Conservation (phyloP, 192 early-diverging fungal species). For the Podila epigama region DNA sequence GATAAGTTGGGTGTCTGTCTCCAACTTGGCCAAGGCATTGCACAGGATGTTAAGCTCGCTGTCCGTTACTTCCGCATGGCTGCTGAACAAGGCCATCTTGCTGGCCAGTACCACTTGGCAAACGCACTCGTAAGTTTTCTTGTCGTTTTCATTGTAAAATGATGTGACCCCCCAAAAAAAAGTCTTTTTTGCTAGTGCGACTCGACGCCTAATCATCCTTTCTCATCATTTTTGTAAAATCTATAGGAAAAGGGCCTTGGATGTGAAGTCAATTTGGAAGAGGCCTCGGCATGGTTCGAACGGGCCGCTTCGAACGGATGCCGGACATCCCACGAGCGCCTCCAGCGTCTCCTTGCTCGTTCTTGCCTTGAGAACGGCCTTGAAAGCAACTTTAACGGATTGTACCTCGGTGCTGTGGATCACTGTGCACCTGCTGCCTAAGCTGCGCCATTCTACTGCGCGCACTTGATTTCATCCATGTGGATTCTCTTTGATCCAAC, state of each 20-base stretch:
- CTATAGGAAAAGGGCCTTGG: slow-evolving; percentile 48
- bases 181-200: neutral
- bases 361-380: slow-evolving; percentile 59
- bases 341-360: slow-evolving; percentile 57
- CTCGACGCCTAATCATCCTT: neutral
- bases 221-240: neutral
- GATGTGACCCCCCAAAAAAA: neutral
- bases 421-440: slow-evolving; percentile 61
- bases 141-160: neutral
- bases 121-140: slow-evolving; percentile 47
- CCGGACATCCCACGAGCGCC: slow-evolving; percentile 55
- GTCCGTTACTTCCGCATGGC: slow-evolving; percentile 58
- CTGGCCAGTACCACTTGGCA: slow-evolving; percentile 57
- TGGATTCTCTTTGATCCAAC: neutral
- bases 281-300: slow-evolving; percentile 52
- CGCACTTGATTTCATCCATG: neutral
- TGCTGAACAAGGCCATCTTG: slow-evolving; percentile 61
- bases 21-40: slow-evolving; percentile 59
- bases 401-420: slow-evolving; percentile 43
- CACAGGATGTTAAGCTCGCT: slow-evolving; percentile 55
- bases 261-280: slow-evolving; percentile 49
- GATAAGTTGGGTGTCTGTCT: slow-evolving; percentile 77
- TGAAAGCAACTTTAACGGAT: slow-evolving; percentile 41
- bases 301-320: slow-evolving; percentile 56
- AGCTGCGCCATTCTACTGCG: neutral